These are phyloP conservation scores for Nidularia pulvinata DNA, from an alignment of 768 basidiomycete genomes.

Conservation along the genomic window DNA sequence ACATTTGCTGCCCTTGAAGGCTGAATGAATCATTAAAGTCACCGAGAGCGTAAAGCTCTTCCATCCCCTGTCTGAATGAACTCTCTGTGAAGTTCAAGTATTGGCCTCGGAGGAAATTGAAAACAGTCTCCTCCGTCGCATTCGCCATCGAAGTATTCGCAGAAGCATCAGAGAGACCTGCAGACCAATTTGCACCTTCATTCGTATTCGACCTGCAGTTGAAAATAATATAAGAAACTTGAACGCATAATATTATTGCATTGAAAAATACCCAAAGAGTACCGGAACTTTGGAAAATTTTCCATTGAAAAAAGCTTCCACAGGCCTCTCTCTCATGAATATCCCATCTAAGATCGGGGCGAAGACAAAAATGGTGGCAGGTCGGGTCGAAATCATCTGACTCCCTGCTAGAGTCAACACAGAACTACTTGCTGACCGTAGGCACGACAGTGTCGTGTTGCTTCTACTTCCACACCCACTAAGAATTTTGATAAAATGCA, in stretches of 20 bases:
- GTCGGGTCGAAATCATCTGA: constrained; percentile 21
- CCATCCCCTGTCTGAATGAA: constrained; percentile 25
- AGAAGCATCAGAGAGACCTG: constrained; percentile 22
- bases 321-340: constrained; percentile 30
- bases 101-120: constrained; percentile 39
- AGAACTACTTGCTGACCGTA: constrained; percentile 22
- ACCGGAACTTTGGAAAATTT: constrained; percentile 34
- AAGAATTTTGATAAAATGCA: background rate
- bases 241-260: no score
- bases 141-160: constrained; percentile 36
- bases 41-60: constrained; percentile 26
- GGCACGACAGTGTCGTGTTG: constrained; percentile 23
- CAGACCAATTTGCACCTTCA: constrained; percentile 40
- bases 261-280: constrained; percentile 29
- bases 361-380: constrained; percentile 32
- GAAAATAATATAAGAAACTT: no score
- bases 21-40: constrained; percentile 30
- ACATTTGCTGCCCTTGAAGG: constrained; percentile 42
- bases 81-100: constrained; percentile 23
- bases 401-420: constrained; percentile 29
- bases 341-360: constrained; percentile 32
- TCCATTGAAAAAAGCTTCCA: constrained; percentile 35
- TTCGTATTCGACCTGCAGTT: constrained; percentile 33
- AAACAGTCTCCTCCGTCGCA: constrained; percentile 35
- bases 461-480: constrained; percentile 21